Base-by-base conservation (phyloP, 805 yeast genomes). In the Saccharomyces paradoxus region DNA sequence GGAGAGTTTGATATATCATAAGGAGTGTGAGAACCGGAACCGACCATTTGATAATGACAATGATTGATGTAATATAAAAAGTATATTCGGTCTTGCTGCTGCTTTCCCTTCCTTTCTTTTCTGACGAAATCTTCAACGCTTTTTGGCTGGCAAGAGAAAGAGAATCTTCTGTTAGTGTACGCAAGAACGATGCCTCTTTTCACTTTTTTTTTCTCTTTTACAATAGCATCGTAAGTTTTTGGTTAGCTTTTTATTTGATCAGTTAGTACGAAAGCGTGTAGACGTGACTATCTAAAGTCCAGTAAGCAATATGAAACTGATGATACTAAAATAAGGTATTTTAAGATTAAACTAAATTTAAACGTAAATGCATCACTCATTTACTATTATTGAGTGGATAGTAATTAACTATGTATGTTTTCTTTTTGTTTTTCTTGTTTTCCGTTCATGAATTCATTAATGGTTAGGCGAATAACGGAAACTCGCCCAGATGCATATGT, bases 301-400 rank as follows among this genome's bases (percentile, higher is more conserved):
- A 29, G 13, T 29, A 12, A 29, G 31, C 13, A 29, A 29, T 4
- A 10, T 10, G 31, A 29, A 17, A 37, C 44, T 17, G 4, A 37
- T 17, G 24, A n/a, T 31, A 49, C 46, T 1, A 31, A 30, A 30
- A 5, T 28, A 31, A 31, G 5, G 5, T 31, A 6, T 13, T 4
- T 4, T 4, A 26, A 37, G n/a, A 37, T 37, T 28, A 29, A 8
- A 31, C 31, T 26, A 24, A 31, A 14, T 9, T 32, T n/a, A 26
- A 13, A 52, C 12, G 53, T 50, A 37, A 55, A 55, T 21, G 54
- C 53, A 24, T 50, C 6, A 56, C 50, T 30, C 53, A 17, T 50
- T 53, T 3, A 56, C 48, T 30, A 55, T 9, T 17, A 37, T 37
- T 37, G 13, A 49, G 12, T 53, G 53, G 14, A 28, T 46, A 48